Evolutionary conservation across 352 stramenopile genomes (phyloP).

Genomic region (Peronospora farinosa): DNA sequence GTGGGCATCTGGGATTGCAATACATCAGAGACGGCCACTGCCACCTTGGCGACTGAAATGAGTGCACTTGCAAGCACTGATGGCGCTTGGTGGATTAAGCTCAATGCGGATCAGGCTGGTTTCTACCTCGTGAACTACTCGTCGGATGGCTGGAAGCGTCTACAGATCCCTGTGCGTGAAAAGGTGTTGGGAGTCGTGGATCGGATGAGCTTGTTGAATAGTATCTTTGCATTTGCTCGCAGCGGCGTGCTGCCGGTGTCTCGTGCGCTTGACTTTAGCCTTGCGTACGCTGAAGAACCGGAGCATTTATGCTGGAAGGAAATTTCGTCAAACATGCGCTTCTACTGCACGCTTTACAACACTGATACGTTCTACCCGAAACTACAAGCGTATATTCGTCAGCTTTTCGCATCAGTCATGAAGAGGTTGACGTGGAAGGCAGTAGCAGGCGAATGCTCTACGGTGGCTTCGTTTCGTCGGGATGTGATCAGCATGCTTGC

Average conservation of each 20-base stretch:
- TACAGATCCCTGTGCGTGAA: slow-evolving; percentile 59
- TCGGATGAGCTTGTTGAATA: slow-evolving; percentile 90
- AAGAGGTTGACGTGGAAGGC: slow-evolving; percentile 44
- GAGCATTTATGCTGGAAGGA: slow-evolving; percentile 78
- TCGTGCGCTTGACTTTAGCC: slow-evolving; percentile 60
- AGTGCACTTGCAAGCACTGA: too few relatives aligned
- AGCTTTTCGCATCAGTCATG: slow-evolving; percentile 58
- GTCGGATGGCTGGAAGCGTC: slow-evolving; percentile 71
- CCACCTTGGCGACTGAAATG: too few relatives aligned
- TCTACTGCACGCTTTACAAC: slow-evolving; percentile 59
- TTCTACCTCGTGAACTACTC: slow-evolving; percentile 95
- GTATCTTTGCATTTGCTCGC: slow-evolving; percentile 89
- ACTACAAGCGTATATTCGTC: slow-evolving; percentile 54
- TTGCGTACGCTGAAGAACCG: slow-evolving; percentile 53
- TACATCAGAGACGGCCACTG: too few relatives aligned
- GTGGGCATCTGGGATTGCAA: slow-evolving; percentile 55
- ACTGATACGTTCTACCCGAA: slow-evolving; percentile 51
- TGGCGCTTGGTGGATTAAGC: slow-evolving; percentile 83
- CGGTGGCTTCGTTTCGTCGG: slow-evolving; percentile 54
- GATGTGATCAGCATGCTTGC: slow-evolving; percentile 70
- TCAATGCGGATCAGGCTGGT: slow-evolving; percentile 93
- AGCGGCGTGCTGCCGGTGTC: slow-evolving; percentile 49
- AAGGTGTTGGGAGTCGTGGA: slow-evolving; percentile 73
- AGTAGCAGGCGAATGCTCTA: slow-evolving; percentile 34
- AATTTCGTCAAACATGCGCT: slow-evolving; percentile 56